These are phyloP conservation scores for Scheffersomyces quercinus DNA, from an alignment of 1,139 yeast species.

Conservation along the genomic window DNA sequence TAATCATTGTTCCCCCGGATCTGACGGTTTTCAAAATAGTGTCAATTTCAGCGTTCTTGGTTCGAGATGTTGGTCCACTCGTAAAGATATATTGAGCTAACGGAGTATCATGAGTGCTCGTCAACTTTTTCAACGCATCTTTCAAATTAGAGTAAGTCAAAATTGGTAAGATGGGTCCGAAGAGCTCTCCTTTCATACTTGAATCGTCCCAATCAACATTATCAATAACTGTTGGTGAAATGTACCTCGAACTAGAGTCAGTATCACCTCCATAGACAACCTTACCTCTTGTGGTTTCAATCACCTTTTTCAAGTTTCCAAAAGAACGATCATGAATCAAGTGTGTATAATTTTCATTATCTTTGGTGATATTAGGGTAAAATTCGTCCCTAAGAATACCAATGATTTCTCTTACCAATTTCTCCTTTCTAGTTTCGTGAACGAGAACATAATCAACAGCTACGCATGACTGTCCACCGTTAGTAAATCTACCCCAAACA, in stretches of 20 bases:
- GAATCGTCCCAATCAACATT: slow-evolving; percentile 66
- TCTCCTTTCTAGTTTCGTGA: slow-evolving; percentile 46
- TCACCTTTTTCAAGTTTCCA: slow-evolving; percentile 44
- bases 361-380: slow-evolving; percentile 39
- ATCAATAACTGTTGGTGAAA: slow-evolving; percentile 77
- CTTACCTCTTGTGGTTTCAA: slow-evolving; percentile 58
- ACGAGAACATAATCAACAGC: slow-evolving; percentile 81
- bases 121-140: slow-evolving; percentile 48
- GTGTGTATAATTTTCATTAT: slow-evolving; percentile 52
- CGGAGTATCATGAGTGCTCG: slow-evolving; percentile 73
- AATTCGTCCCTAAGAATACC: slow-evolving; percentile 46
- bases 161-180: slow-evolving; percentile 86
- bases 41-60: slow-evolving; percentile 49
- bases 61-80: slow-evolving; percentile 33
- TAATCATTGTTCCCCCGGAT: slow-evolving; percentile 73
- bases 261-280: slow-evolving; percentile 55
- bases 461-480: slow-evolving; percentile 91
- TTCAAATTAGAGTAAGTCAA: slow-evolving; percentile 53
- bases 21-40: slow-evolving; percentile 55
- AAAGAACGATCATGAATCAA: slow-evolving; percentile 64
- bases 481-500: slow-evolving; percentile 75
- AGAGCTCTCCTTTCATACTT: slow-evolving; percentile 73
- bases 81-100: slow-evolving; percentile 80
- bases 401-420: slow-evolving; percentile 49
- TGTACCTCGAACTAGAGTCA: slow-evolving; percentile 46